Evolutionary conservation across 1,284 basidiomycete genomes (phyloP).

Genomic region (Ceratobasidium sp.): DNA sequence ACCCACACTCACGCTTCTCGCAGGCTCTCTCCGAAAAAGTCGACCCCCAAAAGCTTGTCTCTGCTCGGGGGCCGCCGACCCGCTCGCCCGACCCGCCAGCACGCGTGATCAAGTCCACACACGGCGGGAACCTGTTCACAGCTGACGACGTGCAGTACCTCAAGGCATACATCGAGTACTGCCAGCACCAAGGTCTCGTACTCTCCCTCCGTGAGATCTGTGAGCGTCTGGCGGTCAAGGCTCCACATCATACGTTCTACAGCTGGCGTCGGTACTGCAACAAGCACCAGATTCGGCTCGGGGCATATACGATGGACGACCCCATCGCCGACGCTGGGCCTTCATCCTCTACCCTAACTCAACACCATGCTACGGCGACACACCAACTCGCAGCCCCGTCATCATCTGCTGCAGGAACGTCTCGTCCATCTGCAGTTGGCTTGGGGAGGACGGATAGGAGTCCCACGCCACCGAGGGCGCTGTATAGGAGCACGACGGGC

Average conservation of each 20-base stretch:
- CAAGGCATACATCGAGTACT: constrained; percentile 85
- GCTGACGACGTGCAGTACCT: constrained; percentile 80
- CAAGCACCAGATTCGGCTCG: constrained; percentile 83
- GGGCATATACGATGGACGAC: constrained; percentile 77
- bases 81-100: constrained; percentile 81
- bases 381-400: constrained; percentile 26
- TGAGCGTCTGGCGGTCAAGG: constrained; percentile 82
- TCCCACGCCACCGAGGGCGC: constrained; percentile 77
- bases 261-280: constrained; percentile 88
- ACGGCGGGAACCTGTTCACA: constrained; percentile 84
- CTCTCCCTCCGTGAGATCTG: constrained; percentile 83
- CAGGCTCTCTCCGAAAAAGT: constrained; percentile 33
- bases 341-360: neutral
- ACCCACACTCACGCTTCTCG: neutral
- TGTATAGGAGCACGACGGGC: constrained; percentile 82
- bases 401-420: constrained; percentile 11
- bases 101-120: constrained; percentile 84
- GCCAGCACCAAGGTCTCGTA: constrained; percentile 81
- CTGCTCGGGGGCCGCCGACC: constrained; percentile 60
- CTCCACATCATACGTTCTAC: constrained; percentile 88
- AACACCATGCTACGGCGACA: constrained; percentile 41
- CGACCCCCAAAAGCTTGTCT: constrained; percentile 40
- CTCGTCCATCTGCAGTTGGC: constrained; percentile 7
- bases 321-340: constrained; percentile 51
- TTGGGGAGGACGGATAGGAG: constrained; percentile 62